Base-by-base conservation (phyloP, 192 early-diverging fungal genomes). In the Funneliformis mosseae region DNA sequence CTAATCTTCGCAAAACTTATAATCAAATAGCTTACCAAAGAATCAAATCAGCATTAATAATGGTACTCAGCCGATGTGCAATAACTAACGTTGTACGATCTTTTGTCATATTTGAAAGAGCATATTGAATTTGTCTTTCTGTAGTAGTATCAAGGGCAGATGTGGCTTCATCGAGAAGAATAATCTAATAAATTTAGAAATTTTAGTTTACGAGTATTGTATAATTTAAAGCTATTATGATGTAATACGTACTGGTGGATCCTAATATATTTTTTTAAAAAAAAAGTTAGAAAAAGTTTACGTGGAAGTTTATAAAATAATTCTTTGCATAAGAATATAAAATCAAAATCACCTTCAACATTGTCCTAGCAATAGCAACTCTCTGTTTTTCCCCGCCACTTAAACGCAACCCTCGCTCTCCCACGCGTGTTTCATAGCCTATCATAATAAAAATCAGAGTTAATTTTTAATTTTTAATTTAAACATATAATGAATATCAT, bases 311-410 rank as follows among this genome's bases (percentile, higher is more conserved):
- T 27, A 3, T 61, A 33, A 60, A 25, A 11, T 6, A 11, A 39
- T 18, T 60, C 0, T 11, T 16, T 12, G 1, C 27, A 25, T 18
- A 38, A 50, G 28, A 18, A 75, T 27, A 60, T 14, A 11, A 60
- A 39, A 50, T 28, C 43, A 6, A 42, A 41, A 67, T 39, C n/a
- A 78, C 85, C 84, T 96, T 96, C 45, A 96, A 73, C 46, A 96
- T 84, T 1, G 95, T 96, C 23, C 95, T 81, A 18, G 94, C 95
- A 83, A 96, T 96, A 23, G 95, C 95, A 8, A 96, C 90, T 45
- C 95, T 85, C 83, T 96, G 95, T 86, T 97, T 97, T 87, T 98
- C 97, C 23, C 96, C 97, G 69, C 97, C 96, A 66, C 91, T 92
- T 23, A 99, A 87, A 68, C 96, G 88, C 82, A 95, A 77, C 39